These are phyloP conservation scores for Limtongia smithiae DNA, from an alignment of 805 yeast genomes.

Conservation along the genomic window DNA sequence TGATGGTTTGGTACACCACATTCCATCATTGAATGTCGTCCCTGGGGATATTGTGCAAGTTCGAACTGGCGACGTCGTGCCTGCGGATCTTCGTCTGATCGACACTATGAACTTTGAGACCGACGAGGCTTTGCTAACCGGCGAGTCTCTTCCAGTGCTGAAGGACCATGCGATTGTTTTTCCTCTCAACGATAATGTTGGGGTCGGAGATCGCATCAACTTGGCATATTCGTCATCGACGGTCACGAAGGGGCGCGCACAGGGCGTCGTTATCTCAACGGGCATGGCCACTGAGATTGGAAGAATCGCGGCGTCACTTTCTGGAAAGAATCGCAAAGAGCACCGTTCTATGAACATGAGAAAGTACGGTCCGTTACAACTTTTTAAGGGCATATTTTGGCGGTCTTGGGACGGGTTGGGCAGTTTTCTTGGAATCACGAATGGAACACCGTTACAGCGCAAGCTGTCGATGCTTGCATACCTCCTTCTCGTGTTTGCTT, in stretches of 20 bases:
- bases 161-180: constrained; percentile 49
- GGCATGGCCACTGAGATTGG: constrained; percentile 74
- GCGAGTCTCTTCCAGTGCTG: constrained; percentile 62
- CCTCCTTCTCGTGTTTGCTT: constrained; percentile 67
- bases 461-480: constrained; percentile 75
- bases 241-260: constrained; percentile 71
- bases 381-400: constrained; percentile 43
- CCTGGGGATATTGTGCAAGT: constrained; percentile 69
- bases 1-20: constrained; percentile 52
- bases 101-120: constrained; percentile 63
- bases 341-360: constrained; percentile 22
- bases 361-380: constrained; percentile 26
- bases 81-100: constrained; percentile 65
- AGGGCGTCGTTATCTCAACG: constrained; percentile 64
- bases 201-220: constrained; percentile 72
- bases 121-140: constrained; percentile 64
- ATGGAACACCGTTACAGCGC: constrained; percentile 79
- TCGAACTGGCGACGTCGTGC: constrained; percentile 69
- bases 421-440: constrained; percentile 66
- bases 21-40: constrained; percentile 62
- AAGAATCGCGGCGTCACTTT: constrained; percentile 51
- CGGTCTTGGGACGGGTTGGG: constrained; percentile 57
- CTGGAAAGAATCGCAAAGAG: constrained; percentile 17
- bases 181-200: constrained; percentile 38
- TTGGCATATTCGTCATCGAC: constrained; percentile 68